phyloP scores from a whole-genome alignment of 2,329 filamentous ascomycete species.

The Fusarium sublunatum region DNA sequence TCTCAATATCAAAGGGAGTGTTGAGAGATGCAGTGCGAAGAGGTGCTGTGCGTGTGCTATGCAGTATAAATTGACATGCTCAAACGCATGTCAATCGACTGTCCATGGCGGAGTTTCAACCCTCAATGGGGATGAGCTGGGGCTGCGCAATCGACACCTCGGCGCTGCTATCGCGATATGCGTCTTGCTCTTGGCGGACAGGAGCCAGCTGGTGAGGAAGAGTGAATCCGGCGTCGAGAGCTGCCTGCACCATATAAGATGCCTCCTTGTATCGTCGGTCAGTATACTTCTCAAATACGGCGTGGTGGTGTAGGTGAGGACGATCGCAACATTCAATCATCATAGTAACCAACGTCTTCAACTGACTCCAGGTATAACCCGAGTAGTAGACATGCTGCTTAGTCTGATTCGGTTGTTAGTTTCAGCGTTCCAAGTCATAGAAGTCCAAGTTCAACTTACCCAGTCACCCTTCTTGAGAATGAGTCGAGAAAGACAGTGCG shows the following conservation, averaged over 20 bases:
- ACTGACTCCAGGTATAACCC: constrained; percentile 87
- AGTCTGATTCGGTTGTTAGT: constrained; percentile 66
- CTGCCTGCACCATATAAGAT: constrained; percentile 80
- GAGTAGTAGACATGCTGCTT: constrained; percentile 91
- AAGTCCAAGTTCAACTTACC: constrained; percentile 67
- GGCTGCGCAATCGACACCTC: constrained; percentile 46
- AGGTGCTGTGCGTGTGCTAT: constrained; percentile 22
- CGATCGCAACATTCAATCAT: constrained; percentile 90
- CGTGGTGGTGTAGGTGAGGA: constrained; percentile 82
- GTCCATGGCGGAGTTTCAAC: constrained; percentile 33
- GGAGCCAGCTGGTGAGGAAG: constrained; percentile 58
- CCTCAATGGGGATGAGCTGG: constrained; percentile 50
- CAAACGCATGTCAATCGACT: constrained; percentile 9
- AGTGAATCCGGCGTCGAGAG: constrained; percentile 71
- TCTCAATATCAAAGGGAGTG: constrained; percentile 1
- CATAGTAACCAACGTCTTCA: constrained; percentile 79
- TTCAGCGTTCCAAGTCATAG: not conserved
- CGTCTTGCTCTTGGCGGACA: constrained; percentile 48
- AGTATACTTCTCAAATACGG: constrained; percentile 92
- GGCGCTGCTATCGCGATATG: constrained; percentile 37
- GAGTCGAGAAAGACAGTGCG: constrained; percentile 89
- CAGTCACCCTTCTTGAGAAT: constrained; percentile 93
- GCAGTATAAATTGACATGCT: constrained; percentile 8
- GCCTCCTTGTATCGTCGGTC: constrained; percentile 89
- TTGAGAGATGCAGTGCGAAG: constrained; percentile 19